phyloP scores from a whole-genome alignment of 495 filamentous ascomycete species.

The Ramalina intermedia region DNA sequence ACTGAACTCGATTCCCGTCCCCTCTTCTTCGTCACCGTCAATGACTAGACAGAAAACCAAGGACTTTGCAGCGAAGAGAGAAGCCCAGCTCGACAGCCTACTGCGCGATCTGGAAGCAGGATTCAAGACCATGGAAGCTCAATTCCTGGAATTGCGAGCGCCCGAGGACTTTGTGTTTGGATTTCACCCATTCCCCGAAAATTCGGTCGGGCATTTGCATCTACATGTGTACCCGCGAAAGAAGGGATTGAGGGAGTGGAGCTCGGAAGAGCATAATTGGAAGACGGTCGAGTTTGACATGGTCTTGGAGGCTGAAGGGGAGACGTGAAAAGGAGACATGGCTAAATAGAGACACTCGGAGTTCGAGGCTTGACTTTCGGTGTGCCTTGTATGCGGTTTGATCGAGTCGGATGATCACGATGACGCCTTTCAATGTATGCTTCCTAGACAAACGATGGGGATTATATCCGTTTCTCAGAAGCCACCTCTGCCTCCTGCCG shows the following conservation, averaged over 20 bases:
- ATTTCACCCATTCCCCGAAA: slow-evolving; percentile 18
- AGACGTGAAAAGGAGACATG: not conserved
- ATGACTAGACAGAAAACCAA: not conserved
- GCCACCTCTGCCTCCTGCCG: too few species aligned
- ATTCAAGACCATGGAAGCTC: not conserved
- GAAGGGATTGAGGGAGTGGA: slow-evolving; percentile 7
- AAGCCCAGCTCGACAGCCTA: not conserved
- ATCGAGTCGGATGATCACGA: too few species aligned
- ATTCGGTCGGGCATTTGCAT: slow-evolving; percentile 21
- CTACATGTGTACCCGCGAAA: slow-evolving; percentile 20
- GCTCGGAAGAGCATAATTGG: slow-evolving; percentile 14
- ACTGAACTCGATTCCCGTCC: too few species aligned
- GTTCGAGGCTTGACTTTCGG: too few species aligned
- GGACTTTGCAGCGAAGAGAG: not conserved
- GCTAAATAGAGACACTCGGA: too few species aligned
- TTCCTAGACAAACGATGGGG: too few species aligned
- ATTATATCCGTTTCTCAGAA: too few species aligned
- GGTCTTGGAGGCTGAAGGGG: slow-evolving; percentile 8
- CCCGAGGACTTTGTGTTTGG: slow-evolving; percentile 19
- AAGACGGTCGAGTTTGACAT: slow-evolving; percentile 18
- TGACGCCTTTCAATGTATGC: too few species aligned
- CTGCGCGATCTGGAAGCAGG: not conserved
- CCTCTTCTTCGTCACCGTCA: too few species aligned
- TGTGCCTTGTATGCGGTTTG: too few species aligned
- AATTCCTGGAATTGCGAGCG: slow-evolving; percentile 2